phyloP scores from a whole-genome alignment of 2,329 filamentous ascomycete genomes.

The Sordariomycetes sp. region DNA sequence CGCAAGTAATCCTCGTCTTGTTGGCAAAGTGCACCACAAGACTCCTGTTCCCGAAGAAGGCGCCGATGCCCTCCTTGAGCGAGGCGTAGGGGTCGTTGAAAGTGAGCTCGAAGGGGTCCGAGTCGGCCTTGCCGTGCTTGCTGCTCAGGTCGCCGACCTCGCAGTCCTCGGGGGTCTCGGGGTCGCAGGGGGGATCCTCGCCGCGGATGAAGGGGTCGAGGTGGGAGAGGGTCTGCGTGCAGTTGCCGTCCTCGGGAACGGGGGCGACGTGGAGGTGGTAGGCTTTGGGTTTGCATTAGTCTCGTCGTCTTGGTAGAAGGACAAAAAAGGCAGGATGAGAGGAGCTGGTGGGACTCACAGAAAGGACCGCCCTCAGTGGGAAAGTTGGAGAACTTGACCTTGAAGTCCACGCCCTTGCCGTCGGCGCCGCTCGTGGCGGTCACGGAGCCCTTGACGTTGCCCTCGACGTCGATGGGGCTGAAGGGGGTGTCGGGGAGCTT shows the following conservation, averaged over 20 bases:
- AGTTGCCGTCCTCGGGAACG: constrained; percentile 56
- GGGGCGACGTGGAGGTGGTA: constrained; percentile 61
- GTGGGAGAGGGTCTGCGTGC: constrained; percentile 52
- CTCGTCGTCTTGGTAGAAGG: background rate
- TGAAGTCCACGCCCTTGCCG: constrained; percentile 41
- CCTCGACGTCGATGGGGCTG: constrained; percentile 32
- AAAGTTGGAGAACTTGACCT: constrained; percentile 42
- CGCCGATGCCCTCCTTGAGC: constrained; percentile 30
- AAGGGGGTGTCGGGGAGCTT: constrained; percentile 38
- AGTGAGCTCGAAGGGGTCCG: constrained; percentile 29
- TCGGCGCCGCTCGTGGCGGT: constrained; percentile 28
- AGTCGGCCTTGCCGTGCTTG: constrained; percentile 52
- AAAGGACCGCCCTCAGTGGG: constrained; percentile 45
- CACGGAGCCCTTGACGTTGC: constrained; percentile 42
- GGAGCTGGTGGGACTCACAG: constrained; percentile 22
- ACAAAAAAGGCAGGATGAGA: too few species aligned
- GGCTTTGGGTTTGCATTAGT: constrained; percentile 22
- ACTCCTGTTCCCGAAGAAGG: constrained; percentile 53
- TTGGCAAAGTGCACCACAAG: constrained; percentile 52
- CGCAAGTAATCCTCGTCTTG: constrained; percentile 50
- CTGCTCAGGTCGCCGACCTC: constrained; percentile 67
- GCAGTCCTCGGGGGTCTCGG: constrained; percentile 44
- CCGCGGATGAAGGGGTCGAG: constrained; percentile 58
- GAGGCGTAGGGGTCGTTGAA: constrained; percentile 48
- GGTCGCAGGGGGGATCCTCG: constrained; percentile 48